Evolutionary conservation across 345 rosid genomes (phyloP), one percentile per base, ranked within the genome.

Genomic region (Pelargonium nanum): DNA sequence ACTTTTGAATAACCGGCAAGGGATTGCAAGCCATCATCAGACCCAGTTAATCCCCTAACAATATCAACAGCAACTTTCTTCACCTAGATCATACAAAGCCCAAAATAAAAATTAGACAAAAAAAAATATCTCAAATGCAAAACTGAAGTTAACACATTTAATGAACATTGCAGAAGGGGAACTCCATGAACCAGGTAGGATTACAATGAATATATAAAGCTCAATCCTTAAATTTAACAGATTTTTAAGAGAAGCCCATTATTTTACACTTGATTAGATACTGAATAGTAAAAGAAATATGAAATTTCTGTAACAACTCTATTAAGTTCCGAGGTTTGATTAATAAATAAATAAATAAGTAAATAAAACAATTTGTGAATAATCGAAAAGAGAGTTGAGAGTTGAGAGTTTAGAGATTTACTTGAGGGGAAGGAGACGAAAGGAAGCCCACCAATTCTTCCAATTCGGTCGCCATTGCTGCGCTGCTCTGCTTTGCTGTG

Each of bases 41-140:
- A 89, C 7, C 98, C 96, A 21, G 95, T 87, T 74, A 89, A 77
- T 45, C 86, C 95, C 55, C 86, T 76, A 64, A 85, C 95, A 52
- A 88, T 83, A 65, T 82, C 89, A 53, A 86, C 87, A 6, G 96
- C 93, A 12, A 87, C 95, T 77, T 92, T 86, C 83, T 79, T 84
- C 77, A 88, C 85, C 98, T 88, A 58, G 40, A 26, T 28, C 32
- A 25, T 15, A 32, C 10, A 45, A 25, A 22, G 22, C 50, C 4
- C 55, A 52, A 24, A 44, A 26, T 15, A 22, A 28, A 16, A 30
- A 54, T 64, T 19, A 56, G 44, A 22, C 15, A 24, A 21, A 26
- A 22, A 6, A 22, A 19, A 28, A 48, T 1, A 7, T 44, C 17
- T 24, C 52, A 24, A 2, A 30, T 7, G 21, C 22, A 65, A 17